phyloP scores from a whole-genome alignment of 768 basidiomycete genomes.

The Leccinum subgranulosum region DNA sequence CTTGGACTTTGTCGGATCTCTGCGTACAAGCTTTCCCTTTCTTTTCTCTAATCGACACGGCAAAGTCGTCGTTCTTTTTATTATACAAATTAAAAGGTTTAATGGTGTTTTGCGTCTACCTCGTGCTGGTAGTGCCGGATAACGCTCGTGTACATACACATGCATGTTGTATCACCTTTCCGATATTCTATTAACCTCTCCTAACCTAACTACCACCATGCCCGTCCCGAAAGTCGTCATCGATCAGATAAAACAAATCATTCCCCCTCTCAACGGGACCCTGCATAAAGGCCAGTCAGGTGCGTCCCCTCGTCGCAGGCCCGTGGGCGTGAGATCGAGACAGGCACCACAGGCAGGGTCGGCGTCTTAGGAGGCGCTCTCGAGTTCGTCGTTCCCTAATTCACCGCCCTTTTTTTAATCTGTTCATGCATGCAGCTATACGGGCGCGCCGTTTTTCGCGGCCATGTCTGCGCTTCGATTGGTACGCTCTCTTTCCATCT shows the following conservation, averaged over 20 bases:
- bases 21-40: slow-evolving; percentile 1
- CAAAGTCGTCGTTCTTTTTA: slow-evolving; percentile 12
- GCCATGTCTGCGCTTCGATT: slow-evolving; percentile 87
- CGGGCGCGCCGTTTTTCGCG: slow-evolving; percentile 96
- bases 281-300: slow-evolving; percentile 96
- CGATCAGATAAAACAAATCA: slow-evolving; percentile 74
- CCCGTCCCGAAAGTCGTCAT: slow-evolving; percentile 58
- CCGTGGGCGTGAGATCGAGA: neutral
- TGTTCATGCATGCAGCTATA: slow-evolving; percentile 59
- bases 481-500: slow-evolving; percentile 36
- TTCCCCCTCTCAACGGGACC: slow-evolving; percentile 85
- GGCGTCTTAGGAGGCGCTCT: slow-evolving; percentile 92
- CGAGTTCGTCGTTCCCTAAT: slow-evolving; percentile 58
- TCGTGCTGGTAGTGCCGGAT: slow-evolving; percentile 9
- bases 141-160: slow-evolving; percentile 19
- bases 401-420: neutral
- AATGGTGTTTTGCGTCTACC: slow-evolving; percentile 23
- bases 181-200: slow-evolving; percentile 20
- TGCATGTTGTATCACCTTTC: slow-evolving; percentile 24
- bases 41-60: neutral
- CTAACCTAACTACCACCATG: slow-evolving; percentile 40
- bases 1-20: slow-evolving; percentile 24
- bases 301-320: slow-evolving; percentile 29
- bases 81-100: slow-evolving; percentile 21
- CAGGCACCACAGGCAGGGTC: slow-evolving; percentile 60